A percentile compares a stretch with the other conserved stretches of the same genome.
These are phyloP conservation scores for Yarrowia hollandica DNA, from an alignment of 805 yeast species.

Conservation along the genomic window DNA sequence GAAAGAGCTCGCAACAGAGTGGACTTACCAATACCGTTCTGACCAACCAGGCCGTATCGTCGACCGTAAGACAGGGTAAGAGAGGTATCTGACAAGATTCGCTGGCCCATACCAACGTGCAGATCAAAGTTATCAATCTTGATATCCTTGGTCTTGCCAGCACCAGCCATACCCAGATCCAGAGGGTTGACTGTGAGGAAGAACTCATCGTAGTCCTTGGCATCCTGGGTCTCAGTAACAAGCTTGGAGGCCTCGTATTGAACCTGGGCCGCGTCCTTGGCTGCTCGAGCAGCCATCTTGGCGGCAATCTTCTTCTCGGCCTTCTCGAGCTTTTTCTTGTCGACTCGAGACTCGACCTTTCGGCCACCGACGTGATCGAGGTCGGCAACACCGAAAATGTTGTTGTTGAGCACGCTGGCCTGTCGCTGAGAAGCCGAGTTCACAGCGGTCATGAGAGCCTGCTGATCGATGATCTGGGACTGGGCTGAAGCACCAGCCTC, in stretches of 20 bases:
- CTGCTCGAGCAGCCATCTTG: constrained; percentile 82
- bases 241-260: constrained; percentile 79
- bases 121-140: constrained; percentile 90
- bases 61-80: constrained; percentile 87
- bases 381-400: constrained; percentile 79
- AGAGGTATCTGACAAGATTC: constrained; percentile 86
- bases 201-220: constrained; percentile 88
- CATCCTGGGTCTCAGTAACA: constrained; percentile 54
- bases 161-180: constrained; percentile 58
- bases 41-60: constrained; percentile 96
- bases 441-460: constrained; percentile 59
- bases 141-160: constrained; percentile 94
- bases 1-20: constrained; percentile 88
- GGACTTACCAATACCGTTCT: constrained; percentile 99
- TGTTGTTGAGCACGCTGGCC: constrained; percentile 70
- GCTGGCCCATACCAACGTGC: constrained; percentile 92
- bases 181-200: constrained; percentile 93
- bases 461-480: constrained; percentile 73
- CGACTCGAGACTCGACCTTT: constrained; percentile 90
- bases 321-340: constrained; percentile 92
- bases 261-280: constrained; percentile 43
- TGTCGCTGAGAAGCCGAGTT: constrained; percentile 50
- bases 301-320: constrained; percentile 97
- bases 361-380: constrained; percentile 85
- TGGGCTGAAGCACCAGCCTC: constrained; percentile 79